These are phyloP conservation scores for Pestalotiopsis sp. DNA, from an alignment of 2,329 filamentous ascomycete species.

Conservation along the genomic window DNA sequence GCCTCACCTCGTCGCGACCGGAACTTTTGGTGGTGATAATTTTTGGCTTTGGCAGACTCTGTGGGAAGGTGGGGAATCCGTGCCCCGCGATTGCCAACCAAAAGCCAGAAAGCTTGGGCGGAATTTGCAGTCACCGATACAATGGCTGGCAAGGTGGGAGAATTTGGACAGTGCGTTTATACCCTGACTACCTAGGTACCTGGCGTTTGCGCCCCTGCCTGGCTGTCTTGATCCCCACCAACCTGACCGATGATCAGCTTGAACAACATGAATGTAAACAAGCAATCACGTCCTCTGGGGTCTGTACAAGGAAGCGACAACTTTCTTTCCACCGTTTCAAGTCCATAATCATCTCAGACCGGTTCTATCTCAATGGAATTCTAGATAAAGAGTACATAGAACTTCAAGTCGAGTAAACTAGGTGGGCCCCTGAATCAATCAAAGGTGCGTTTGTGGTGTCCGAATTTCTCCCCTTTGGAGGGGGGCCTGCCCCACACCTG, in stretches of 20 bases:
- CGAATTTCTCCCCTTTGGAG: background rate
- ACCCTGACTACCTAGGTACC: background rate
- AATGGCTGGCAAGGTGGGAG: background rate
- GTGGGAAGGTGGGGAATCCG: constrained; percentile 12
- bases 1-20: constrained; percentile 1
- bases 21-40: constrained; percentile 6
- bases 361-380: no score
- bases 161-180: background rate
- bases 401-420: background rate
- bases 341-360: no score
- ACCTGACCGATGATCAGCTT: no score
- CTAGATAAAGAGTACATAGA: background rate
- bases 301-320: no score
- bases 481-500: background rate
- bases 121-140: background rate
- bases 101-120: constrained; percentile 2
- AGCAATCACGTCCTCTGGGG: no score
- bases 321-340: no score
- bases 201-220: background rate
- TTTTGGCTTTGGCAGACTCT: constrained; percentile 7
- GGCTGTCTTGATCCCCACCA: background rate
- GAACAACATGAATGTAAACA: no score
- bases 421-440: background rate
- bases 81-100: constrained; percentile 11
- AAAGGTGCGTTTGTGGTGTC: background rate